Evolutionary conservation across 1,139 yeast genomes (phyloP).

Genomic region (Yamadazyma epiphylla): DNA sequence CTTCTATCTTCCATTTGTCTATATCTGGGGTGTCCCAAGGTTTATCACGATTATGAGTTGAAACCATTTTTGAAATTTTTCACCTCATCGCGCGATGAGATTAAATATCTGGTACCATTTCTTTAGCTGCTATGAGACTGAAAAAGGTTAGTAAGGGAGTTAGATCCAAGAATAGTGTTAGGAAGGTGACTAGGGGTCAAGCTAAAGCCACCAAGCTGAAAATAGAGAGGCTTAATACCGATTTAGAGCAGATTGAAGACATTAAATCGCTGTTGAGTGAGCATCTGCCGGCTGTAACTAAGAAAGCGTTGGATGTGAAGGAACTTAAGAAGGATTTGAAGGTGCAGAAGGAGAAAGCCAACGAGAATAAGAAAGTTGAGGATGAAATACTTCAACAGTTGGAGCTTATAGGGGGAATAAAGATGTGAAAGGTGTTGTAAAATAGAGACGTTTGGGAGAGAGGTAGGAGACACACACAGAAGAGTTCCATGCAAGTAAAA

Average conservation of each 20-base stretch:
- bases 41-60: slow-evolving; percentile 89
- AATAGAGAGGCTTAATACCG: slow-evolving; percentile 42
- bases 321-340: slow-evolving; percentile 40
- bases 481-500: too few relatives aligned
- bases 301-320: slow-evolving; percentile 27
- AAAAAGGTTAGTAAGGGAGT: neutral
- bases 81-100: slow-evolving; percentile 15
- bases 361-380: slow-evolving; percentile 41
- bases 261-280: slow-evolving; percentile 18
- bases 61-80: slow-evolving; percentile 55
- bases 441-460: too few relatives aligned
- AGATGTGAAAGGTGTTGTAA: too few relatives aligned
- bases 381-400: slow-evolving; percentile 53
- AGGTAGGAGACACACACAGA: too few relatives aligned
- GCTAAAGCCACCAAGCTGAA: slow-evolving; percentile 35
- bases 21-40: slow-evolving; percentile 98
- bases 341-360: slow-evolving; percentile 34
- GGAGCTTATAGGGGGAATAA: slow-evolving; percentile 53
- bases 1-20: slow-evolving; percentile 90
- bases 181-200: slow-evolving; percentile 16
- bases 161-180: slow-evolving; percentile 7
- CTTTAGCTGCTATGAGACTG: slow-evolving; percentile 1
- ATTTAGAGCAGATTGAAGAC: slow-evolving; percentile 33
- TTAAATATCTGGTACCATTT: too few relatives aligned
- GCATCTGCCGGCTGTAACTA: too few relatives aligned